Base-by-base conservation (phyloP, 768 basidiomycete species). In the Tephrocybe sp. region DNA sequence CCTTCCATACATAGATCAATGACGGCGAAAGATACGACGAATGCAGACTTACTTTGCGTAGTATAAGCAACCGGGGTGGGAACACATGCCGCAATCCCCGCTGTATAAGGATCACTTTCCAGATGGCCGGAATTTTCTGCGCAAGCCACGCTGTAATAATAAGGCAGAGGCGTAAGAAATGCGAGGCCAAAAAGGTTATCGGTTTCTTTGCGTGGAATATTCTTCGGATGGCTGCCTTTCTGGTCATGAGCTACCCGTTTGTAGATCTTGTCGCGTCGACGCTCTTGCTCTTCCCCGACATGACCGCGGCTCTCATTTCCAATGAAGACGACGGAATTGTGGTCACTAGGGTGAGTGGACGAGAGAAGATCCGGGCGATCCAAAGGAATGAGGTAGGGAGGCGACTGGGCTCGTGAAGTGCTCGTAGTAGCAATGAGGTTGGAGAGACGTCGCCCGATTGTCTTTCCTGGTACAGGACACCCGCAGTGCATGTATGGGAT, bases 401-500 rank as follows among this genome's bases (percentile, higher is more conserved):
- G 48, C 8, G 18, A 26, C 6, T 24, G 6, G 14, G 15, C 12
- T n/a, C 48, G 68, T 58, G 17, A 66, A 57, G 42, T 57, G 51
- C 53, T 40, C 25, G 44, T 48, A 28, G 38, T 55, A 39, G 46
- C 38, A 42, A 70, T 40, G 11, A 71, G 51, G 5, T 73, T 74
- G 4, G 67, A 58, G 30, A 83, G 65, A 30, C 68, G 71, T 57
- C 77, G 70, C 2, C 72, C 67, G 5, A 79, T 68, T 6, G 68
- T 73, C 25, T 73, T 72, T 5, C 75, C 77, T 0, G 77, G 75
- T 4, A 72, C 62, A 0, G 79, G 74, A 58, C 85, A 86, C 2
- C 85, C 84, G 51, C 85, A 87, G 54, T 79, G 73, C 44, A 70
- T 76, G 64, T 87, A 87, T 1, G 73, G 67, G 6, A 76, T 64